Percentiles rank a stretch among this genome's conserved stretches.
phyloP scores from a whole-genome alignment of 1,284 basidiomycete species.

The Porogramme epimiltina region DNA sequence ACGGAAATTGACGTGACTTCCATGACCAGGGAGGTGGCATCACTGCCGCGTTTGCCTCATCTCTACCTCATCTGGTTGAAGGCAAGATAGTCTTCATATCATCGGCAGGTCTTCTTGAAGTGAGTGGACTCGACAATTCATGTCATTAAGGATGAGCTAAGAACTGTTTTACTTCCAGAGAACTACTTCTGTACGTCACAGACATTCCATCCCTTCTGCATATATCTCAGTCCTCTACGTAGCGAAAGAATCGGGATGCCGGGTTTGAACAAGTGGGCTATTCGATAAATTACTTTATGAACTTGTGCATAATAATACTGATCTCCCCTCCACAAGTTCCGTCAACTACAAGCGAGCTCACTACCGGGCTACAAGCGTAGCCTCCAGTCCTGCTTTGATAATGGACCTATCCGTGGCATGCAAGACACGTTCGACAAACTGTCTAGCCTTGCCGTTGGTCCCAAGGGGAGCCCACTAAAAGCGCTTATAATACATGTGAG shows the following conservation, averaged over 20 bases:
- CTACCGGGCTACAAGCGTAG: constrained; percentile 26
- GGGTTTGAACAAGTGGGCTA: too few species aligned
- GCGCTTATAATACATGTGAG: constrained; percentile 67
- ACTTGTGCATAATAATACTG: too few species aligned
- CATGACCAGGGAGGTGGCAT: constrained; percentile 78
- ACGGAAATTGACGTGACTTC: too few species aligned
- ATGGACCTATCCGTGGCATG: constrained; percentile 26
- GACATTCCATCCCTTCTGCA: too few species aligned
- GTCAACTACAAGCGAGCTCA: constrained; percentile 19
- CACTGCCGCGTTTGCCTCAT: constrained; percentile 63
- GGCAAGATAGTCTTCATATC: constrained; percentile 65
- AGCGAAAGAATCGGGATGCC: not conserved
- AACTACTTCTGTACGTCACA: too few species aligned
- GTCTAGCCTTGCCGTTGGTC: constrained; percentile 12
- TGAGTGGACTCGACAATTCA: constrained; percentile 36
- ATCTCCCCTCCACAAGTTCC: constrained; percentile 13
- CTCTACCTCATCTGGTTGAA: constrained; percentile 68
- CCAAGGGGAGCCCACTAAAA: constrained; percentile 30
- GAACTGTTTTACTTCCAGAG: too few species aligned
- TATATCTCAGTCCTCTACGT: too few species aligned
- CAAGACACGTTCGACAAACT: constrained; percentile 26
- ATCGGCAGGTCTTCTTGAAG: constrained; percentile 68
- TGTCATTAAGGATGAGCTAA: constrained; percentile 1
- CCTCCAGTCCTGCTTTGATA: constrained; percentile 22
- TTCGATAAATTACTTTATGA: too few species aligned